Evolutionary conservation across 306 rosid species (phyloP), one percentile per base, ranked within the genome.

Genomic region (Pueraria montana): DNA sequence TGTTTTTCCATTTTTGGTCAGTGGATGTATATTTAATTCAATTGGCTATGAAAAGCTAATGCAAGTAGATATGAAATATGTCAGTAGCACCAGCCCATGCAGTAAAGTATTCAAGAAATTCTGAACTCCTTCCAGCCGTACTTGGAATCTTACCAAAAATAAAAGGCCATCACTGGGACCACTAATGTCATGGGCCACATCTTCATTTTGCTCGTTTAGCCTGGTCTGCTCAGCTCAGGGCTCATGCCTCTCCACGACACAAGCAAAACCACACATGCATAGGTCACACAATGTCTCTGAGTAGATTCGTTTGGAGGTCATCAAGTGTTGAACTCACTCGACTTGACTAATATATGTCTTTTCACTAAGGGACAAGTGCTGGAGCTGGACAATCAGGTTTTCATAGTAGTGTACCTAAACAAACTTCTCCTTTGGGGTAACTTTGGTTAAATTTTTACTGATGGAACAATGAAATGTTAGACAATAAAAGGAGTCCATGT

Each of bases 181-280:
- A 55, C 67, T n/a, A 49, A 62, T 30, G 3, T 11, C 18, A 40
- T 70, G 78, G 78, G 72, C 79, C 70, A 12, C 20, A 20, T 8
- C 8, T 26, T 16, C n/a, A 56, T 26, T 56, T 17, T 69, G 4
- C 53, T 27, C 17, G 71, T 30, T 18, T 66, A 68, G 77, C 68
- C 68, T 68, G 58, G 8, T 66, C 20, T 34, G 27, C 38, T 18
- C 32, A 38, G 6, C 11, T 36, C 0, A 40, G 50, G 49, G 27
- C 50, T 71, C 40, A 68, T 43, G 32, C 36, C 36, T 4, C 52
- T 21, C 74, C 24, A 26, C 52, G 4, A 49, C 26, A 4, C 21
- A 9, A 40, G 68, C 68, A 23, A 53, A 52, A 7, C 13, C 62
- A 20, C 63, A 56, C 14, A 56, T 21, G 30, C 63, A 56, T 56